These are phyloP conservation scores for Suillus subluteus DNA, from an alignment of 768 basidiomycete species.

Conservation along the genomic window DNA sequence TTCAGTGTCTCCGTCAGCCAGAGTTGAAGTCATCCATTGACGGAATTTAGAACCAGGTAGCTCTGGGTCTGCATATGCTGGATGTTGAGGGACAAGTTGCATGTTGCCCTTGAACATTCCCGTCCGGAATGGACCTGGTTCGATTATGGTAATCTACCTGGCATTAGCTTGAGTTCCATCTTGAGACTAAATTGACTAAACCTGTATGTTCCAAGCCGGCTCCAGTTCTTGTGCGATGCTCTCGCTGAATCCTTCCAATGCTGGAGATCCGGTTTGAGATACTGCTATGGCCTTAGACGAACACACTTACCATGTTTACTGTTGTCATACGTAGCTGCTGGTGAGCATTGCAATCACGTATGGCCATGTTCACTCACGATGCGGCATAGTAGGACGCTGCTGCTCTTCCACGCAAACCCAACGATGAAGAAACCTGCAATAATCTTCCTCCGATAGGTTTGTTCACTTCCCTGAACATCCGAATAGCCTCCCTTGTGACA, in stretches of 20 bases:
- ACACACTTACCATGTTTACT: conserved; percentile 13
- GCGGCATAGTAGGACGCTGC: conserved; percentile 29
- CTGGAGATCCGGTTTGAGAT: conserved; percentile 14
- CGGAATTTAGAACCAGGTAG: conserved; percentile 15
- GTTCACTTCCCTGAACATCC: conserved; percentile 41
- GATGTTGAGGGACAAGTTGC: conserved; percentile 12
- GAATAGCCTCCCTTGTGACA: conserved; percentile 37
- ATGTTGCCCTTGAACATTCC: neutral
- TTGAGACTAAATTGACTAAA: neutral
- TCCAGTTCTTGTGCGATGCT: conserved; percentile 27
- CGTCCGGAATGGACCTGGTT: conserved; percentile 22
- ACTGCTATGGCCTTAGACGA: neutral
- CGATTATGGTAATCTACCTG: conserved; percentile 10
- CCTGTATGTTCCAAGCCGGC: conserved; percentile 36
- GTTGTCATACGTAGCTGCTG: conserved; percentile 2
- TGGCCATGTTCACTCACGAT: conserved; percentile 20
- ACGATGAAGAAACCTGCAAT: conserved; percentile 37
- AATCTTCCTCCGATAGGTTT: conserved; percentile 38
- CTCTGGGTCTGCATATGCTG: conserved; percentile 20
- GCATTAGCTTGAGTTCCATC: neutral
- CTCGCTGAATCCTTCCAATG: conserved; percentile 34
- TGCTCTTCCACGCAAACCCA: conserved; percentile 20
- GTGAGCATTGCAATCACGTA: neutral
- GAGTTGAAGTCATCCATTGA: neutral
- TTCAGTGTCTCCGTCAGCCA: conserved; percentile 18